These are phyloP conservation scores for Penicillium cataractarum DNA, from an alignment of 495 filamentous ascomycete species.

Conservation along the genomic window DNA sequence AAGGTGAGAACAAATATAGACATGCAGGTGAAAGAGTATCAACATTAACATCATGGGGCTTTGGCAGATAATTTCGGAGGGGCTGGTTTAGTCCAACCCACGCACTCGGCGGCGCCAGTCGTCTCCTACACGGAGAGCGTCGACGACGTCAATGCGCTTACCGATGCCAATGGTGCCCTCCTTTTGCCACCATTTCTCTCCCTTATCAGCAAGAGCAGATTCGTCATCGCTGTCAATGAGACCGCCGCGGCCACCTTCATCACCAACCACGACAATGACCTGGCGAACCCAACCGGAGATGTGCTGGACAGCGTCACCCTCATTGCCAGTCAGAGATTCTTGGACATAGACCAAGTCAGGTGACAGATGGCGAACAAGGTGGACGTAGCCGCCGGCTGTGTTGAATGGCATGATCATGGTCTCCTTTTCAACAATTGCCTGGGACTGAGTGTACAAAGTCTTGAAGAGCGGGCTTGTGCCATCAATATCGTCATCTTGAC, in stretches of 20 bases:
- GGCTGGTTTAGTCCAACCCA: conserved; percentile 62
- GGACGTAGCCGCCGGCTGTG: conserved; percentile 71
- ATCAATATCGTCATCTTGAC: conserved; percentile 39
- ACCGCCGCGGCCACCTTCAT: conserved; percentile 80
- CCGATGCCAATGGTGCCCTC: conserved; percentile 81
- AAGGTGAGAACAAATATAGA: conserved; percentile 33
- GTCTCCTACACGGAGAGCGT: conserved; percentile 73
- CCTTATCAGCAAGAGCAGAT: conserved; percentile 56
- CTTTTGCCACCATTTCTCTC: conserved; percentile 79
- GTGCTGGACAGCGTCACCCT: conserved; percentile 68
- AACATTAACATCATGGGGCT: conserved; percentile 30
- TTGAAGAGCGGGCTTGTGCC: conserved; percentile 63
- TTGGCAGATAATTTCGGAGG: neutral
- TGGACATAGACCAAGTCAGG: conserved; percentile 86
- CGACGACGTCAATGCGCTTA: conserved; percentile 83
- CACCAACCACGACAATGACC: conserved; percentile 82
- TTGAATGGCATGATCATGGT: conserved; percentile 88
- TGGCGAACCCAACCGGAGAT: conserved; percentile 85
- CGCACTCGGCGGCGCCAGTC: conserved; percentile 80
- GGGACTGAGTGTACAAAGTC: conserved; percentile 74
- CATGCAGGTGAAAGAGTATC: conserved; percentile 33
- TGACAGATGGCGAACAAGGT: conserved; percentile 80
- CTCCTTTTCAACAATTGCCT: conserved; percentile 76
- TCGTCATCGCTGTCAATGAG: conserved; percentile 92
- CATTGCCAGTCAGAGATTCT: conserved; percentile 71